Percentiles rank a stretch among this genome's conserved stretches.
phyloP scores from a whole-genome alignment of 2,329 filamentous ascomycete species.

The Neodidymelliopsis sp. region DNA sequence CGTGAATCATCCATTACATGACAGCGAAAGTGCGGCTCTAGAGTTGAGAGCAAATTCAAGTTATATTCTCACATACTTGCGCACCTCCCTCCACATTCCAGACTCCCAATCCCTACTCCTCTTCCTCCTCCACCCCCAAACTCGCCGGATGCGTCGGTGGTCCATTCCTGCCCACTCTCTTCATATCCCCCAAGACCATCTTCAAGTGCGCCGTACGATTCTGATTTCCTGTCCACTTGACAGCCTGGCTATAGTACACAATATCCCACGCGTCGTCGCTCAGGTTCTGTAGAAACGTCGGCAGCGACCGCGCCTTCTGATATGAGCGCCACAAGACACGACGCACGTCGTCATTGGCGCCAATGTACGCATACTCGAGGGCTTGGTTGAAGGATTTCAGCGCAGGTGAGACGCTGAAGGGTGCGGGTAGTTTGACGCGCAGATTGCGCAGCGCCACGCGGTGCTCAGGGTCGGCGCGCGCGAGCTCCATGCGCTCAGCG shows the following conservation, averaged over 20 bases:
- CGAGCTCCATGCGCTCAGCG: conserved; percentile 34
- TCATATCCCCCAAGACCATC: conserved; percentile 39
- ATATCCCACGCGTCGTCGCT: conserved; percentile 49
- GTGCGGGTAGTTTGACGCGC: conserved; percentile 37
- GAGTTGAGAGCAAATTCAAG: too few species aligned
- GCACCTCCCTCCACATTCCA: too few species aligned
- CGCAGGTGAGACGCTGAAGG: conserved; percentile 43
- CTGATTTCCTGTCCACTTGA: conserved; percentile 45
- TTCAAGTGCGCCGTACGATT: conserved; percentile 42
- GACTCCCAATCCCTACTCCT: too few species aligned
- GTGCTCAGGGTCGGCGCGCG: conserved; percentile 40
- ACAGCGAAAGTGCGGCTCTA: too few species aligned
- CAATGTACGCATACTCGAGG: conserved; percentile 45
- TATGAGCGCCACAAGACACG: conserved; percentile 49
- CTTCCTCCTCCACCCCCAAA: too few species aligned
- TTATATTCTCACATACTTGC: too few species aligned
- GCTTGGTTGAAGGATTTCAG: conserved; percentile 46
- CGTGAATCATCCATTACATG: too few species aligned
- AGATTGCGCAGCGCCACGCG: conserved; percentile 35
- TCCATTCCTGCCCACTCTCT: conserved; percentile 41
- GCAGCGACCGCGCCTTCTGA: conserved; percentile 40
- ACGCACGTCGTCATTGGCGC: conserved; percentile 46
- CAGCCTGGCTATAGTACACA: conserved; percentile 49
- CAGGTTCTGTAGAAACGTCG: conserved; percentile 43
- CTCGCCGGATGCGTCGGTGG: conserved; percentile 48